These are phyloP conservation scores for Schizophyllum commune DNA, from an alignment of 1,284 basidiomycete genomes.

Conservation along the genomic window DNA sequence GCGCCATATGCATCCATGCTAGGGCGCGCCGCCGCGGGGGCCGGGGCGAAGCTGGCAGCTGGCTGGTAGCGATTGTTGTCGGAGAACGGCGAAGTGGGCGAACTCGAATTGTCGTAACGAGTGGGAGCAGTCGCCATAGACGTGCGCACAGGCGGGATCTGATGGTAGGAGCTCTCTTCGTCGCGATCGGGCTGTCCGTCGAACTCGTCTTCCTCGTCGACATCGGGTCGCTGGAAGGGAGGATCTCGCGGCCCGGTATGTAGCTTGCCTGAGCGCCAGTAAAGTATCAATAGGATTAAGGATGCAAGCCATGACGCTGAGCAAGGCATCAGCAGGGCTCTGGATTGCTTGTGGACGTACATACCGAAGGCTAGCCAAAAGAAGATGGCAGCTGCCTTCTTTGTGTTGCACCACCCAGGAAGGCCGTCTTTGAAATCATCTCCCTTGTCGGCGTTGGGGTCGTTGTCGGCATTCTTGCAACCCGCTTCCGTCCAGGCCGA, in stretches of 20 bases:
- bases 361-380: conserved; percentile 77
- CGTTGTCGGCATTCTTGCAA: conserved; percentile 73
- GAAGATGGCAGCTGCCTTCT: conserved; percentile 82
- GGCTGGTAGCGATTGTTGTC: conserved; percentile 39
- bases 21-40: conserved; percentile 38
- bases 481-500: conserved; percentile 76
- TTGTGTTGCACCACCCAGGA: conserved; percentile 78
- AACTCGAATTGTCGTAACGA: conserved; percentile 30
- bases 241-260: conserved; percentile 49
- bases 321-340: conserved; percentile 7
- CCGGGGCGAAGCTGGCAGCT: conserved; percentile 17
- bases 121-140: conserved; percentile 15
- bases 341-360: conserved; percentile 6
- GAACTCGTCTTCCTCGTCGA: conserved; percentile 43
- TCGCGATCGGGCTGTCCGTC: conserved; percentile 24
- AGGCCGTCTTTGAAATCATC: conserved; percentile 63
- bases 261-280: conserved; percentile 68
- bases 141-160: conserved; percentile 28
- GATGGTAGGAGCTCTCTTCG: conserved; percentile 39
- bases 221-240: conserved; percentile 50
- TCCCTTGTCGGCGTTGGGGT: conserved; percentile 66
- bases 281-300: conserved; percentile 50
- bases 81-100: conserved; percentile 40
- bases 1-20: conserved; percentile 84
- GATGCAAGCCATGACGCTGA: conserved; percentile 63